Evolutionary conservation across 176 grass and related monocot species (phyloP).

Genomic region (Phyllostachys edulis): DNA sequence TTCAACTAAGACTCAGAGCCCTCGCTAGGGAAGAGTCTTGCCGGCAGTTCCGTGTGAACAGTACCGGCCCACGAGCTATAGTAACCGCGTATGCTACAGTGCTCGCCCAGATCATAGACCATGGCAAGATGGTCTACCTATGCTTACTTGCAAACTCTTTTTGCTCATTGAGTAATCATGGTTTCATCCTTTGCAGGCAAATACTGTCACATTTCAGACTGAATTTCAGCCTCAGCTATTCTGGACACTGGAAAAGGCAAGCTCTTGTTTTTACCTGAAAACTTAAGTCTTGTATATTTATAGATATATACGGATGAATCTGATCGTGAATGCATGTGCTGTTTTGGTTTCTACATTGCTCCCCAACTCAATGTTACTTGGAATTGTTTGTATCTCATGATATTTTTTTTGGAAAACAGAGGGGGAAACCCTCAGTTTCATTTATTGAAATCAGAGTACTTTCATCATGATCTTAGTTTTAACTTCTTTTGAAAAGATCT

Average conservation of each 20-base stretch:
- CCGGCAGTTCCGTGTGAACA: too few relatives aligned
- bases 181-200: conserved; percentile 41
- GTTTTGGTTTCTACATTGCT: not conserved
- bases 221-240: conserved; percentile 74
- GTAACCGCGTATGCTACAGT: too few relatives aligned
- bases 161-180: not conserved
- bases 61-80: too few relatives aligned
- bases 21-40: too few relatives aligned
- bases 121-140: not conserved
- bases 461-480: not conserved
- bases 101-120: too few relatives aligned
- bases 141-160: conserved; percentile 2
- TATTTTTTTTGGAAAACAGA: not conserved
- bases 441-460: too few relatives aligned
- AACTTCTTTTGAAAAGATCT: not conserved
- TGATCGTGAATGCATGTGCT: not conserved
- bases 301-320: not conserved
- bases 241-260: conserved; percentile 74
- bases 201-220: conserved; percentile 54
- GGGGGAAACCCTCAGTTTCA: too few relatives aligned
- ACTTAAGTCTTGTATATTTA: not conserved
- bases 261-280: conserved; percentile 27
- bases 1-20: too few relatives aligned
- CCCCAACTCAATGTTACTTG: not conserved
- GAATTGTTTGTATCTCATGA: not conserved